Base-by-base conservation (phyloP, 768 basidiomycete species). In the Boletus tomentosulus region DNA sequence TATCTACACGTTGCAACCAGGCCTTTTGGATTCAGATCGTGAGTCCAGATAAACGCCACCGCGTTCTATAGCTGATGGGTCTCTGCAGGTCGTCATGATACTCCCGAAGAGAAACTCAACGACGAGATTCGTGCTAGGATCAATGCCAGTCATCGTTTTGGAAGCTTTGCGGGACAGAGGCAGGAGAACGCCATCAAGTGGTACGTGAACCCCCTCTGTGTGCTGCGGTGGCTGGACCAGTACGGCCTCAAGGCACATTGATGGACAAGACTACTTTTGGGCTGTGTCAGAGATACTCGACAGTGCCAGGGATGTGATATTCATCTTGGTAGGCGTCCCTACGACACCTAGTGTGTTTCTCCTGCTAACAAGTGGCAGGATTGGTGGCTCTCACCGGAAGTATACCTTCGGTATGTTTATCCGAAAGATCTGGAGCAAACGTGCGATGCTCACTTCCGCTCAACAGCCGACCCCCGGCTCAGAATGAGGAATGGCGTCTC, bases 201-300 rank as follows among this genome's bases (percentile, higher is more conserved):
- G 89, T 87, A 53, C 25, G 74, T 71, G 34, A 4, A 43, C 39
- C 33, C 24, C 2, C 22, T 11, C 25, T 12, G 22, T 34, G 12
- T 43, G 25, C 22, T n/a, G 48, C 33, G 22, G 11, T 25, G 27
- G 13, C 55, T 57, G 27, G 5, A 3, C 22, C 16, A 13, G 19
- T 19, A 19, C 19, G 13, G 33, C 33, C 5, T 13, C 37, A 35
- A 83, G 87, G 86, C 92, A 94, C 66, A 80, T 96, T 45, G 95
- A 96, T 62, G 96, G 96, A 0, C 92, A 97, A 53, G 95, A 98
- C 72, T 98, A 96, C 69, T 89, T 98, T 80, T 98, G 88, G 81
- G 95, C 96, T 0, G 67, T 97, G 34, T 92, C 91, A 1, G 92
- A 96, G 71, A 77, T 95, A 71, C 77, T 98, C n/a, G 88, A 89